Conservation (phyloP, 176 grass and related monocot species). For the Musa schizocarpa region DNA sequence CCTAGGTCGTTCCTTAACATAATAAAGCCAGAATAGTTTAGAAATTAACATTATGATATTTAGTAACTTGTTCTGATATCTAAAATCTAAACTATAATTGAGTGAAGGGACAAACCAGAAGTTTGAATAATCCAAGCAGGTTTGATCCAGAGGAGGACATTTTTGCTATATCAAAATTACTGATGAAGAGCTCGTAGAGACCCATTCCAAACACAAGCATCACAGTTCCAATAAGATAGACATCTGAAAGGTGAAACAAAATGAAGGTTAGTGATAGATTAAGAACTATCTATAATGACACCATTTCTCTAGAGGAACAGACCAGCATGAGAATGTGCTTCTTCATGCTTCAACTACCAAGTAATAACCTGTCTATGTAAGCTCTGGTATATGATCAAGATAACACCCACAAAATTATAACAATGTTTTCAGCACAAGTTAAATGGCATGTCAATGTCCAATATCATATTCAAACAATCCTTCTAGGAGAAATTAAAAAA, state of each 20-base stretch:
- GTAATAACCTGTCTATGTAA: background rate
- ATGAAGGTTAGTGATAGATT: background rate
- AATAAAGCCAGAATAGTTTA: background rate
- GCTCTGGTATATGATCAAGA: background rate
- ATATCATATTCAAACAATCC: background rate
- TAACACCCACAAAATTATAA: background rate
- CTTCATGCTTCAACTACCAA: background rate
- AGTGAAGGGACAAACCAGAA: slow-evolving; percentile 34
- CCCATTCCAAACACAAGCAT: slow-evolving; percentile 90
- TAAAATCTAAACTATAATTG: background rate
- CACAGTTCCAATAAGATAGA: slow-evolving; percentile 79
- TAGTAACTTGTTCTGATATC: background rate
- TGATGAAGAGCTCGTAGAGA: slow-evolving; percentile 86
- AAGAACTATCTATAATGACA: background rate
- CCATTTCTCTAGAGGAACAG: background rate
- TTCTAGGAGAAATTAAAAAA: background rate
- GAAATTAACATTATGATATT: slow-evolving; percentile 2
- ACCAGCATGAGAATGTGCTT: background rate
- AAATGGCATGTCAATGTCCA: background rate
- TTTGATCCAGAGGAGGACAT: slow-evolving; percentile 53
- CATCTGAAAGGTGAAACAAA: slow-evolving; percentile 34
- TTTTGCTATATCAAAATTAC: slow-evolving; percentile 65
- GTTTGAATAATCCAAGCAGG: slow-evolving; percentile 70
- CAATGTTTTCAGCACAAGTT: background rate
- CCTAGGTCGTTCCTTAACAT: slow-evolving; percentile 56